Base-by-base conservation (phyloP, 2,329 filamentous ascomycete genomes). In the Fusarium nanum region DNA sequence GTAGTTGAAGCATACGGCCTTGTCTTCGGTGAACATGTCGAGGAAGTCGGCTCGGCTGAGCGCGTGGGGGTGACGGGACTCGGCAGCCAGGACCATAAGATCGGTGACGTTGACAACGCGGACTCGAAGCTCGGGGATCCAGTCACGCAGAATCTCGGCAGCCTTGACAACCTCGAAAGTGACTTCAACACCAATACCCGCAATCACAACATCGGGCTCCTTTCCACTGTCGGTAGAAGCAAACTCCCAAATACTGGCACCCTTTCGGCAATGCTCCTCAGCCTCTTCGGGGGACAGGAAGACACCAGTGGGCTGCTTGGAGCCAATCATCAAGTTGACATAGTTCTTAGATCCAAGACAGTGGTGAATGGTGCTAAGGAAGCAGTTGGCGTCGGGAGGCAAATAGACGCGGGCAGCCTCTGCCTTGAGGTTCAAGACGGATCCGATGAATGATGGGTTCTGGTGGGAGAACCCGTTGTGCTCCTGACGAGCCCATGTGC, bases 391-490 rank as follows among this genome's bases (percentile, higher is more conserved):
- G 63, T 92, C 89, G 0, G 89, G 89, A 3, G 90, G 89, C 2
- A 92, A 79, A 71, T 91, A 92, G 3, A 92, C 80, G 2, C 88
- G 80, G 0, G 88, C 88, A 3, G 86, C 85, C 6, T 81, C 80
- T 3, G 89, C 83, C 75, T 91, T 91, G 46, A 91, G 76, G 62
- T 91, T 91, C 16, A 91, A 79, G 0, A 92, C 87, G 0, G 88
- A 85, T 3, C 88, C 88, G 64, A 91, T 91, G 74, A 92, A 91
- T 0, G 87, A 89, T 10, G 89, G 89, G 64, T 91, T 91, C 75
- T 91, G 88, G 72, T 91, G 89, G 1, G 88, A 90, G 77, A 91
- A 91, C 6, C 90, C 89, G 64, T 91, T 92, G 75, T 92, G 89
- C 71, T 92, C 89, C 77, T 92, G 89, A 5, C 89, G 78, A 0